Evolutionary conservation across 305 asterid species (phyloP).

Genomic region (Fraxinus sp.): DNA sequence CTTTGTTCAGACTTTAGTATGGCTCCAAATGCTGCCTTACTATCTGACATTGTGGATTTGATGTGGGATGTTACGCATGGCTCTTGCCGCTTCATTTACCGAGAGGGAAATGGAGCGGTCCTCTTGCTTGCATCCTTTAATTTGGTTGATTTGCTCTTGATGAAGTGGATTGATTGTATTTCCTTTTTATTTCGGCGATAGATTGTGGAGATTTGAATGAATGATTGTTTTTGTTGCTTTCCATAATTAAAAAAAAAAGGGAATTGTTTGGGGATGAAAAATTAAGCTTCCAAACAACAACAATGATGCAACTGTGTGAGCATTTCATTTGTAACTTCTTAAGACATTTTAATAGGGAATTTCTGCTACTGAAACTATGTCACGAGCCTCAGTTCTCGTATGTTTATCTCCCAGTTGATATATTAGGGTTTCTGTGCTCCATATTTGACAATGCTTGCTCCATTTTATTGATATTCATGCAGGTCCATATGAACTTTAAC

Average conservation of each 20-base stretch:
- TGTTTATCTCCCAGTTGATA: not conserved
- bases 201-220: not conserved
- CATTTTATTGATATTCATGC: constrained; percentile 26
- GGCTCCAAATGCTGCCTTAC: not conserved
- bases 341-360: not conserved
- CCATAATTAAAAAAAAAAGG: not conserved
- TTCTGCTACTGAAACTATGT: not conserved
- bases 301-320: not conserved
- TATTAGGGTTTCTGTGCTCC: not conserved
- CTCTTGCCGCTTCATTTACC: not conserved
- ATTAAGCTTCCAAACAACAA: not conserved
- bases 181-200: not conserved
- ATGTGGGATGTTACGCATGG: not conserved
- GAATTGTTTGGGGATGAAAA: not conserved
- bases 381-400: not conserved
- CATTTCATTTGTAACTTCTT: not conserved
- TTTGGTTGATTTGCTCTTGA: not conserved
- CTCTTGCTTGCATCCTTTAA: not conserved
- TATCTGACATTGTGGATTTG: not conserved
- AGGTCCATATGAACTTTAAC: constrained; percentile 40
- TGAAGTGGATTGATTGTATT: not conserved
- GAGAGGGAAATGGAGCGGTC: not conserved
- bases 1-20: not conserved
- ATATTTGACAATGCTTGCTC: not conserved
- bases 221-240: not conserved